Percentiles rank a stretch among this genome's conserved stretches.
Evolutionary conservation across 805 yeast genomes (phyloP).

Genomic region (Saturnispora zaruensis): DNA sequence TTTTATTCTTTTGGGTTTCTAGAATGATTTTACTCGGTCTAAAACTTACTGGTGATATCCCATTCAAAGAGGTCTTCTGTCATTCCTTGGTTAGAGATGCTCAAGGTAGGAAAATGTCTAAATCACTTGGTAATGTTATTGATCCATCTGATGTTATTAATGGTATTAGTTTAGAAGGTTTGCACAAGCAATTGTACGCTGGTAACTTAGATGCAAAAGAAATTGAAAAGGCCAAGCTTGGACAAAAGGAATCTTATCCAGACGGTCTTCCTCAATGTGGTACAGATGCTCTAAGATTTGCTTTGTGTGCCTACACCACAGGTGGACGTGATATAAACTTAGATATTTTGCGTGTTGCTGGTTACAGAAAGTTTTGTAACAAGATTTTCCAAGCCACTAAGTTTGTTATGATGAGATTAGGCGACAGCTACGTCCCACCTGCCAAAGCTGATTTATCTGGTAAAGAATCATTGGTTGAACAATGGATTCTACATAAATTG

Average conservation of each 20-base stretch:
- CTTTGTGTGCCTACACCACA: slow-evolving; percentile 95
- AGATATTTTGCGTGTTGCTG: slow-evolving; percentile 94
- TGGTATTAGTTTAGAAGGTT: slow-evolving; percentile 73
- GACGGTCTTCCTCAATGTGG: slow-evolving; percentile 99
- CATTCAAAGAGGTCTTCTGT: slow-evolving; percentile 95
- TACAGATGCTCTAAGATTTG: slow-evolving; percentile 96
- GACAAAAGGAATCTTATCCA: slow-evolving; percentile 87
- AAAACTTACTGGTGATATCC: slow-evolving; percentile 83
- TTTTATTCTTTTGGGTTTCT: slow-evolving; percentile 96
- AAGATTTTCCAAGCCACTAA: slow-evolving; percentile 98
- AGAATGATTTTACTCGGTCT: slow-evolving; percentile 91
- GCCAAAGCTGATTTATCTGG: slow-evolving; percentile 53
- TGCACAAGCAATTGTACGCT: slow-evolving; percentile 64
- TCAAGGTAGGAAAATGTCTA: slow-evolving; percentile 98
- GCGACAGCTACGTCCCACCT: slow-evolving; percentile 81
- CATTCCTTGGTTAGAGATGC: slow-evolving; percentile 98
- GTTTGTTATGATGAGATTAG: slow-evolving; percentile 88
- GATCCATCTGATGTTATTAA: slow-evolving; percentile 92
- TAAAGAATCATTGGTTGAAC: slow-evolving; percentile 83
- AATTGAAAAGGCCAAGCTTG: slow-evolving; percentile 75
- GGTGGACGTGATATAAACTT: slow-evolving; percentile 98
- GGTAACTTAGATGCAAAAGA: slow-evolving; percentile 92
- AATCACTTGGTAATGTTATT: slow-evolving; percentile 91
- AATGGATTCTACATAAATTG: slow-evolving; percentile 90
- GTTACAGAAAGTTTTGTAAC: slow-evolving; percentile 98